A percentile compares a stretch with the other conserved stretches of the same genome.
Evolutionary conservation across 2,329 filamentous ascomycete species (phyloP).

Genomic region (Raffaelea ambrosiae): DNA sequence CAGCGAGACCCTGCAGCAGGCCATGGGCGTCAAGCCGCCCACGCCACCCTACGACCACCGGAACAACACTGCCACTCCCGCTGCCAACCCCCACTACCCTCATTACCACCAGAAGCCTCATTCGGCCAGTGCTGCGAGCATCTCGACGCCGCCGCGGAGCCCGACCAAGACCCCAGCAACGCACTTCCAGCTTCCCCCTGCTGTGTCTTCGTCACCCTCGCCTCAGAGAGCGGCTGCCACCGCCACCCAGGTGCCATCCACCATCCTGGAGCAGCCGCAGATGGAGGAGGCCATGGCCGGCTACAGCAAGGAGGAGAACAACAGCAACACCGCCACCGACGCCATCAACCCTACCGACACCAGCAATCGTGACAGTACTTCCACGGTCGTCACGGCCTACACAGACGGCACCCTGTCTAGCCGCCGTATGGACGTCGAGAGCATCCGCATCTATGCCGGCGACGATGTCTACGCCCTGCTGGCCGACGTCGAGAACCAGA

Average conservation of each 20-base stretch:
- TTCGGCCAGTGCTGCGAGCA: too few relatives aligned
- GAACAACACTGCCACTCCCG: conserved; percentile 1
- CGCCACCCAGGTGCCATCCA: conserved; percentile 45
- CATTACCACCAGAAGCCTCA: too few relatives aligned
- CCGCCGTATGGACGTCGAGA: conserved; percentile 43
- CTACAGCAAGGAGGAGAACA: conserved; percentile 10
- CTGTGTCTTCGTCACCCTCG: conserved; percentile 28
- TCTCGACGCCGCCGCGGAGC: conserved; percentile 51
- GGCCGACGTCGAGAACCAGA: conserved; percentile 57
- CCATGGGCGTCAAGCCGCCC: conserved; percentile 28
- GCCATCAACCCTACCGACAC: background rate
- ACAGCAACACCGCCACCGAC: background rate
- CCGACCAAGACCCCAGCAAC: conserved; percentile 35
- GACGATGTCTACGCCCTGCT: conserved; percentile 59
- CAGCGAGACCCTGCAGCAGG: conserved; percentile 32
- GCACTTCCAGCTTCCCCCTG: conserved; percentile 3
- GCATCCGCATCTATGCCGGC: conserved; percentile 60
- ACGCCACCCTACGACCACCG: conserved; percentile 10
- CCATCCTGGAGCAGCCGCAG: conserved; percentile 43
- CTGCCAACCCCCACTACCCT: too few relatives aligned
- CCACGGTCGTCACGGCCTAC: background rate
- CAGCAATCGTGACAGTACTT: background rate
- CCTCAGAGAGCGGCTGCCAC: conserved; percentile 40
- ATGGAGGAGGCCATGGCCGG: conserved; percentile 33
- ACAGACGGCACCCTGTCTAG: conserved; percentile 1